Evolutionary conservation across 768 basidiomycete species (phyloP).

Genomic region (Amyloporia xantha): DNA sequence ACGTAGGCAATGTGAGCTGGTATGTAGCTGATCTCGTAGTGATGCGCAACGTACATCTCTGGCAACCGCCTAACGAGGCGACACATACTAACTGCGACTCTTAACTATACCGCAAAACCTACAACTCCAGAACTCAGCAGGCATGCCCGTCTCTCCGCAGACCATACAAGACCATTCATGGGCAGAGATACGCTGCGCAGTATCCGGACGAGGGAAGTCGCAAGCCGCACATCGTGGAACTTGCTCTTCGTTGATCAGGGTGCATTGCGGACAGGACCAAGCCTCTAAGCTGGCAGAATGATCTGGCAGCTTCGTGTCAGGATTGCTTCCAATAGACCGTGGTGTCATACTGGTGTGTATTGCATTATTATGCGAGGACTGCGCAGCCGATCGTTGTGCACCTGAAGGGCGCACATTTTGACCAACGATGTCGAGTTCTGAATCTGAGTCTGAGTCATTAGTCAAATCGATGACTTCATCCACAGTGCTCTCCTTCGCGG

Average conservation of each 20-base stretch:
- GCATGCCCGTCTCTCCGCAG: constrained; percentile 59
- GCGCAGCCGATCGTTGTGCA: constrained; percentile 1
- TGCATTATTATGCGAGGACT: constrained; percentile 1
- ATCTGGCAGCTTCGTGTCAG: too few relatives aligned
- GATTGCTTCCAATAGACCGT: too few relatives aligned
- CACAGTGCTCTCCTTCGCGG: constrained; percentile 57
- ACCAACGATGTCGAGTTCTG: constrained; percentile 22
- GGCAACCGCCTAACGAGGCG: too few relatives aligned
- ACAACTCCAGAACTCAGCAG: constrained; percentile 71
- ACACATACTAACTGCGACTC: constrained; percentile 5
- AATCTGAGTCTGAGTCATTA: constrained; percentile 32
- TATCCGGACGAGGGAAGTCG: constrained; percentile 29
- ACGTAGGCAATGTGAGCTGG: not conserved
- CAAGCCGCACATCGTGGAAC: constrained; percentile 61
- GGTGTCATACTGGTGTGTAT: too few relatives aligned
- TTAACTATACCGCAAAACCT: constrained; percentile 66
- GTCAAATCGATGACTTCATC: constrained; percentile 59
- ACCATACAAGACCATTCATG: constrained; percentile 57
- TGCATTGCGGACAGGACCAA: constrained; percentile 45
- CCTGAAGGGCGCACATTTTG: too few relatives aligned
- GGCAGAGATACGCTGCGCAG: not conserved
- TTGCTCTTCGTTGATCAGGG: constrained; percentile 49
- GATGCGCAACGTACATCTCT: too few relatives aligned
- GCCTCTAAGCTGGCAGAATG: too few relatives aligned
- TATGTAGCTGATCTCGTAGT: not conserved